phyloP scores from a whole-genome alignment of 2,329 filamentous ascomycete genomes.

The Byssothecium circinans region DNA sequence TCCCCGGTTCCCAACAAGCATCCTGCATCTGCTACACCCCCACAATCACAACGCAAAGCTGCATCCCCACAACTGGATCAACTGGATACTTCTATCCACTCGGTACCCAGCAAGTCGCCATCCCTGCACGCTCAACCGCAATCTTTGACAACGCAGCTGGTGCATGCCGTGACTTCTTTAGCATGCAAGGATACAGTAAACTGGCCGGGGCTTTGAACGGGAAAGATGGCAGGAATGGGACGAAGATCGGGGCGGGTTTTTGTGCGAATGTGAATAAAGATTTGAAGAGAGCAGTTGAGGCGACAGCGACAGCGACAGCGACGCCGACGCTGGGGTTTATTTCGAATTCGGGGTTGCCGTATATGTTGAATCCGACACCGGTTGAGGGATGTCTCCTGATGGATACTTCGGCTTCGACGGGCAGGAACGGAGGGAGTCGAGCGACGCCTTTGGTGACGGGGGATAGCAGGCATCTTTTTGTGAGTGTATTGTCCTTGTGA shows the following conservation, averaged over 20 bases:
- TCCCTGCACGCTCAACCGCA: slow-evolving; percentile 3
- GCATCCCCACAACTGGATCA: neutral
- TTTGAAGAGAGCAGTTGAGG: neutral
- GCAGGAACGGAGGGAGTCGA: too few species aligned
- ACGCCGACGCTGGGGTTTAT: too few species aligned
- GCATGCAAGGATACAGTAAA: slow-evolving; percentile 8
- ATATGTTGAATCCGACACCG: too few species aligned
- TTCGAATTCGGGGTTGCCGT: too few species aligned
- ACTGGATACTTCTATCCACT: neutral
- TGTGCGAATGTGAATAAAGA: slow-evolving; percentile 9
- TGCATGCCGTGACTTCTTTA: slow-evolving; percentile 9
- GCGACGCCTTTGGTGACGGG: too few species aligned
- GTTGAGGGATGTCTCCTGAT: too few species aligned
- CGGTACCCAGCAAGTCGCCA: neutral
- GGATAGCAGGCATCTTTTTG: too few species aligned
- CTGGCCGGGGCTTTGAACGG: slow-evolving; percentile 4
- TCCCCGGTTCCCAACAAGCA: slow-evolving; percentile 12
- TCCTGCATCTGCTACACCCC: slow-evolving; percentile 15
- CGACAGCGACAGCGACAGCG: neutral
- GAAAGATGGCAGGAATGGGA: neutral
- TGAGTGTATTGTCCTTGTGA: too few species aligned
- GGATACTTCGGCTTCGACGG: too few species aligned
- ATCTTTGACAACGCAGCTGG: slow-evolving; percentile 11
- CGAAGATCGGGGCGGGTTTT: slow-evolving; percentile 6
- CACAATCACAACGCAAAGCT: neutral